Evolutionary conservation across 768 basidiomycete species (phyloP).

Genomic region (Austroboletus eburneus): DNA sequence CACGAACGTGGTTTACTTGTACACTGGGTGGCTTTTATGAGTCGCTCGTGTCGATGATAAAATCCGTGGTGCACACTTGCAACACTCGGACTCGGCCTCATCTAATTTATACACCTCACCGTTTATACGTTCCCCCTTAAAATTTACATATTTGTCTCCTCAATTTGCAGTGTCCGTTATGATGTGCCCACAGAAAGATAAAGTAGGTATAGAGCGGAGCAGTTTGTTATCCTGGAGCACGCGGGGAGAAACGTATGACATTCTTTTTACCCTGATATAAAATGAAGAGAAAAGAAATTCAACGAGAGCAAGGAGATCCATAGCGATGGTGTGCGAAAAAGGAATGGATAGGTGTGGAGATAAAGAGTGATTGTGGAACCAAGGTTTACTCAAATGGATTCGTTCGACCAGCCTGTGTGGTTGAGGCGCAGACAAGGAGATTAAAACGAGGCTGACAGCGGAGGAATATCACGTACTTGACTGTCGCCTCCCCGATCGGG

Average conservation of each 20-base stretch:
- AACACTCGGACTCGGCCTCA: too few species aligned
- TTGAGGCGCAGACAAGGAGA: neutral
- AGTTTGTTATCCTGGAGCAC: conserved; percentile 2
- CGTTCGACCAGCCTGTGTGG: conserved; percentile 62
- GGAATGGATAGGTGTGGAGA: neutral
- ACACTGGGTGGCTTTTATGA: neutral
- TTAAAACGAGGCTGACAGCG: neutral
- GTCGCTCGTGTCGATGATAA: neutral
- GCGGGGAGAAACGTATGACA: neutral
- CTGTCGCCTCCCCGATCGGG: conserved; percentile 65
- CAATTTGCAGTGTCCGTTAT: conserved; percentile 10
- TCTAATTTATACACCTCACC: too few species aligned
- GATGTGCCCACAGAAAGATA: conserved; percentile 16
- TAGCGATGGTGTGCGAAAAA: conserved; percentile 4
- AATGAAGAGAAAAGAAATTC: too few species aligned
- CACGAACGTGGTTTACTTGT: neutral
- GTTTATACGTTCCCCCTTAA: neutral
- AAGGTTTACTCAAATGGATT: conserved; percentile 52
- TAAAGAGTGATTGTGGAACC: neutral
- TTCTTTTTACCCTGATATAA: conserved; percentile 2
- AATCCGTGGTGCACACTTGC: neutral
- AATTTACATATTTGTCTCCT: conserved; percentile 15
- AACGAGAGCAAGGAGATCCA: conserved; percentile 7
- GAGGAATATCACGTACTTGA: conserved; percentile 64
- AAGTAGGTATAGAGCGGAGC: conserved; percentile 17